Base-by-base conservation (phyloP, 192 early-diverging fungal species). In the Funneliformis mosseae region DNA sequence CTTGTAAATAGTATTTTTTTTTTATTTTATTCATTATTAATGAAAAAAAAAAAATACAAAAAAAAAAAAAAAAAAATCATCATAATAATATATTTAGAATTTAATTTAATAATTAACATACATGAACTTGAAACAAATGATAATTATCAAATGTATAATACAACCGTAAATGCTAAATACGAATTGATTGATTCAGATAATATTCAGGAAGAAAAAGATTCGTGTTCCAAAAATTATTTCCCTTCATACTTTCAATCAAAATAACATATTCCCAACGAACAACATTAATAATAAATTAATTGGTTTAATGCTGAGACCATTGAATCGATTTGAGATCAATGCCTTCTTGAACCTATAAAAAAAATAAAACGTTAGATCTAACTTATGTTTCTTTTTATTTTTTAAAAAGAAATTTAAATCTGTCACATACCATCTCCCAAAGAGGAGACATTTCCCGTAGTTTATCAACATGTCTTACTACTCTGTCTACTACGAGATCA, bases 371-470 rank as follows among this genome's bases (percentile, higher is more conserved):
- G 46, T 69, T 41, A 27, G n/a, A n/a, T n/a, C n/a, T n/a, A n/a
- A n/a, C n/a, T n/a, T n/a, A n/a, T n/a, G n/a, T n/a, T n/a, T n/a
- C n/a, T n/a, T n/a, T n/a, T 46, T 63, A 50, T 9, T 60, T 80
- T 66, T 63, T 59, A 16, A 81, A 8, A 18, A 21, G 25, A 46
- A 38, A 25, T 33, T 16, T 50, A 2, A 48, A 8, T 10, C 21
- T 63, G 27, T 73, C 14, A 69, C 25, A 1, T 5, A 93, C 93
- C 97, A 99, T 99, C 85, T 99, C 97, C 96, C 96, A 99, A 63
- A 99, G 88, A 21, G 97, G 97, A 77, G 93, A 94, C 96, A 99
- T 97, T 72, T 99, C 97, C 62, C 97, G 87, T 81, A 99, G 83
- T 76, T 92, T 91, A 70, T 91, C 91, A 10, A 99, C 97, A 77